Base-by-base conservation (phyloP, 176 grass and related monocot species). In the Typha latifolia region DNA sequence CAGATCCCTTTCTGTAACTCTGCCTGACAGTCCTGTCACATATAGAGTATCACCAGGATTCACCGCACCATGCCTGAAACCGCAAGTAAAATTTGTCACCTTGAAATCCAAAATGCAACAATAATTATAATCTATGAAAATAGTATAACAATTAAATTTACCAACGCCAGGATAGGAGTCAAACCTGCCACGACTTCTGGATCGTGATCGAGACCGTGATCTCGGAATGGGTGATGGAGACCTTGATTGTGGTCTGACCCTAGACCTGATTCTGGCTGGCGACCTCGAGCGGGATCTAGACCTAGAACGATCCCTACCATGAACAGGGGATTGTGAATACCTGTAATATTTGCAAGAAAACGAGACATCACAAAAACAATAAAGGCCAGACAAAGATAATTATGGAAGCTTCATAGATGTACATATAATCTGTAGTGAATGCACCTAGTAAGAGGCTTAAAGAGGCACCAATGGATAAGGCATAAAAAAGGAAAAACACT, bases 11-110 rank as follows among this genome's bases (percentile, higher is more conserved):
- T 91, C 88, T 67, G 81, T 84, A 49, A 91, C 84, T 56, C 84
- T 87, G 23, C 84, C 81, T 12, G 78, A 86, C 64, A 91, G 84
- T 15, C 88, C 81, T 49, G 81, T 87, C 29, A 84, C 72, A 75
- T 87, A 91, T 48, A 87, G 75, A 77, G 88, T 84, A 82, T 87
- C 87, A 70, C 88, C 84, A 76, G 0, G 37, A 75, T 87, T 91
- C 68, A 66, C 61, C 32, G 78, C 61, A 3, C 73, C 84, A 69
- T 14, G 62, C 72, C 84, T 81, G 64, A 31, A 43, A 43, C 43
- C 49, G 22, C 48, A 73, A 12, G 48, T 20, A 62, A 83, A 18
- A 63, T 57, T 9, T 22, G 9, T 0, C 55, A 12, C 26, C 49
- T 32, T 43, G 37, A 43, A 32, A 18, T 48, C 29, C 8, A 49